A percentile compares a stretch with the other conserved stretches of the same genome.
These are phyloP conservation scores for Lunularia cruciata DNA, from an alignment of 225 moss, liverwort and hornwort species.

Conservation along the genomic window DNA sequence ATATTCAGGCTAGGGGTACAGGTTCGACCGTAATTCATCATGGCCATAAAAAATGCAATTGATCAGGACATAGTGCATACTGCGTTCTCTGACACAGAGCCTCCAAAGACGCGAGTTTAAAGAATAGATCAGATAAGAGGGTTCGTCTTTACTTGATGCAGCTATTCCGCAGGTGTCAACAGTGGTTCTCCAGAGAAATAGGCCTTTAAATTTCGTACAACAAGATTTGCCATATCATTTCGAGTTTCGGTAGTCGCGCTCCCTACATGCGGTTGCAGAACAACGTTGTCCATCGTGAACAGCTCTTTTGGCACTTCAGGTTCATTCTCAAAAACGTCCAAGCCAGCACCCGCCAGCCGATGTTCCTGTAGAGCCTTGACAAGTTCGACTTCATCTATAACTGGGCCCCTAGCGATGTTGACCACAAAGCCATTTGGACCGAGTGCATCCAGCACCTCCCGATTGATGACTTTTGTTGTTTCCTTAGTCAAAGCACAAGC, in stretches of 20 bases:
- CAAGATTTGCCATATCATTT: slow-evolving; percentile 61
- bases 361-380: slow-evolving; percentile 68
- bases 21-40: too few species aligned
- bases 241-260: slow-evolving; percentile 69
- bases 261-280: slow-evolving; percentile 66
- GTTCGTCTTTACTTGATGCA: too few species aligned
- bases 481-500: slow-evolving; percentile 61
- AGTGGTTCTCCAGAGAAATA: slow-evolving; percentile 54
- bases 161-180: slow-evolving; percentile 15
- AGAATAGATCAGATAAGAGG: too few species aligned
- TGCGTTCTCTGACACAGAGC: too few species aligned
- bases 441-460: slow-evolving; percentile 80
- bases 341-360: slow-evolving; percentile 66
- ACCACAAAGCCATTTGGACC: slow-evolving; percentile 70
- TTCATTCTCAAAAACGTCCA: slow-evolving; percentile 73
- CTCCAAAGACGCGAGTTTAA: too few species aligned
- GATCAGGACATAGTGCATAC: too few species aligned
- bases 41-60: too few species aligned
- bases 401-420: slow-evolving; percentile 70
- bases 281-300: slow-evolving; percentile 67
- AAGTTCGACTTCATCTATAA: slow-evolving; percentile 67
- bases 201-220: slow-evolving; percentile 60
- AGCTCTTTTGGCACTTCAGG: slow-evolving; percentile 72
- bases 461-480: slow-evolving; percentile 60
- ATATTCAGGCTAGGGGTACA: too few species aligned